A percentile compares a stretch with the other conserved stretches of the same genome.
Conservation (phyloP, 192 early-diverging fungal genomes). For the Coemansia sp. region DNA sequence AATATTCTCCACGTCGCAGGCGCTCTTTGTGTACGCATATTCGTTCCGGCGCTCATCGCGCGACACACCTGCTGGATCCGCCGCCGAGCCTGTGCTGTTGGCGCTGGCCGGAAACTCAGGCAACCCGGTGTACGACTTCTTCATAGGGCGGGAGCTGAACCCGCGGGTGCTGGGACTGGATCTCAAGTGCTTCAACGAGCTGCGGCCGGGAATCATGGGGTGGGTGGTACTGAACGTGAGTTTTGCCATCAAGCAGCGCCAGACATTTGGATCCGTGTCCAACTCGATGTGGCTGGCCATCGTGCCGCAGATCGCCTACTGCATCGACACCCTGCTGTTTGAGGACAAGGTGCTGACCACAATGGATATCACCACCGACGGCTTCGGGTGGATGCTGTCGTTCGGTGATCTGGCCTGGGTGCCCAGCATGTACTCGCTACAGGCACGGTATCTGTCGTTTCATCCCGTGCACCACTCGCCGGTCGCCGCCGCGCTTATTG, state of each 20-base stretch:
- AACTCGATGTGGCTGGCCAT: slow-evolving; percentile 77
- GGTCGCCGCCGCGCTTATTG: slow-evolving; percentile 44
- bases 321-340: slow-evolving; percentile 74
- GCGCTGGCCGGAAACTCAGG: slow-evolving; percentile 91
- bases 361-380: slow-evolving; percentile 98
- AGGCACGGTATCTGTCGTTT: slow-evolving; percentile 82
- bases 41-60: slow-evolving; percentile 63
- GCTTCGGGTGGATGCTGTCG: slow-evolving; percentile 89
- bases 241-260: slow-evolving; percentile 77
- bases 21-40: slow-evolving; percentile 70
- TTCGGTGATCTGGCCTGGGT: slow-evolving; percentile 88
- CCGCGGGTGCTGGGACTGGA: slow-evolving; percentile 83
- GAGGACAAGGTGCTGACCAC: slow-evolving; percentile 85
- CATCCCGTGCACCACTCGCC: slow-evolving; percentile 65
- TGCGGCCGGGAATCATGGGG: slow-evolving; percentile 90
- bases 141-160: slow-evolving; percentile 96
- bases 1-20: slow-evolving; percentile 64
- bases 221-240: slow-evolving; percentile 83
- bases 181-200: slow-evolving; percentile 92
- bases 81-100: slow-evolving; percentile 60
- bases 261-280: slow-evolving; percentile 63
- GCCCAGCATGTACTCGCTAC: slow-evolving; percentile 85
- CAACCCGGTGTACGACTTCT: slow-evolving; percentile 88
- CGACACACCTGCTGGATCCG: slow-evolving; percentile 2
- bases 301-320: slow-evolving; percentile 80